Evolutionary conservation across 1,284 basidiomycete species (phyloP).

Genomic region (Cryptococcus neoformans): DNA sequence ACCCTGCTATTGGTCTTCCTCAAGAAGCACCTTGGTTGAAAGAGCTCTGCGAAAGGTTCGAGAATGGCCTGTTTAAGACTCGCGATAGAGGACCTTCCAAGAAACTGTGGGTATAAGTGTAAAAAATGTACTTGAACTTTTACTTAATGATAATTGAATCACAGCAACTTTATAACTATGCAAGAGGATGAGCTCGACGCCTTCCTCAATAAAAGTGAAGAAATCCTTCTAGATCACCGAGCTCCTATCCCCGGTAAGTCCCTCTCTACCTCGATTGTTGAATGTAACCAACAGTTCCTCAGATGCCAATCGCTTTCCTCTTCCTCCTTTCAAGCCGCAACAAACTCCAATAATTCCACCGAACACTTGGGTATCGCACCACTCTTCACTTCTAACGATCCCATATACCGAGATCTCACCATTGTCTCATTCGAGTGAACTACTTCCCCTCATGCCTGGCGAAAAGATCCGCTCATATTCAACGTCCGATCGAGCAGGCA

Average conservation of each 20-base stretch:
- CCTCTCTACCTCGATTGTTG: neutral
- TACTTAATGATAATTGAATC: neutral
- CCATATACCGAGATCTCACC: neutral
- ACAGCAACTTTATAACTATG: conserved; percentile 28
- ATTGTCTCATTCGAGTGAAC: conserved; percentile 7
- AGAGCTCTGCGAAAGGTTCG: conserved; percentile 50
- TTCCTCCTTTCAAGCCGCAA: neutral
- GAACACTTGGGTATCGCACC: conserved; percentile 24
- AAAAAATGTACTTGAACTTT: too few species aligned
- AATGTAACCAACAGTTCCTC: neutral
- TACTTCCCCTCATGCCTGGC: conserved; percentile 37
- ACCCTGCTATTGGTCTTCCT: conserved; percentile 64
- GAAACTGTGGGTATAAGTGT: neutral
- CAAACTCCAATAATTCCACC: conserved; percentile 3
- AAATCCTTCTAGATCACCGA: conserved; percentile 29
- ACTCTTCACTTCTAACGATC: conserved; percentile 1
- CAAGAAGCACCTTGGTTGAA: conserved; percentile 56
- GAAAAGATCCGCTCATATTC: conserved; percentile 29
- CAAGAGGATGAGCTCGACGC: conserved; percentile 29
- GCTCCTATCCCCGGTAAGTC: conserved; percentile 12
- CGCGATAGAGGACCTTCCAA: conserved; percentile 13
- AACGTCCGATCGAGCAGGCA: conserved; percentile 21
- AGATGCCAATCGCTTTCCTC: conserved; percentile 20
- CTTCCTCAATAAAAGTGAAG: conserved; percentile 29
- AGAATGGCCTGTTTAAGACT: conserved; percentile 35